phyloP scores from a whole-genome alignment of 2,329 filamentous ascomycete species.

The Eutypa lata region DNA sequence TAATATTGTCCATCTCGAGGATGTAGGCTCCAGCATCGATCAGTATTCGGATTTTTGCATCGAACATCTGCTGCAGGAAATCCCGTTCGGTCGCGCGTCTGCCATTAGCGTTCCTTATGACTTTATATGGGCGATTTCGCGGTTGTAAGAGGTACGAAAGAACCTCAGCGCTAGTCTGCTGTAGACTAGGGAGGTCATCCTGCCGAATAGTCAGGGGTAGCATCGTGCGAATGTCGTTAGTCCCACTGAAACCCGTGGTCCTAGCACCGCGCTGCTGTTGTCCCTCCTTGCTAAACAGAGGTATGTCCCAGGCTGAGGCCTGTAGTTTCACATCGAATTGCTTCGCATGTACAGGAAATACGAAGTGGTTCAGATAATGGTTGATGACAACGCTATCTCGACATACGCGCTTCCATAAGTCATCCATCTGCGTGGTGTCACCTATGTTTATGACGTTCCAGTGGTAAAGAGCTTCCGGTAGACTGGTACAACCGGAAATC shows the following conservation, averaged over 20 bases:
- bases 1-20: slow-evolving; percentile 57
- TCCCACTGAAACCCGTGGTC: slow-evolving; percentile 70
- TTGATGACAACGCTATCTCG: slow-evolving; percentile 50
- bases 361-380: slow-evolving; percentile 59
- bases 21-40: slow-evolving; percentile 66
- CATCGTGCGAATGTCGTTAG: slow-evolving; percentile 62
- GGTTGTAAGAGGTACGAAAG: slow-evolving; percentile 53
- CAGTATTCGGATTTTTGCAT: slow-evolving; percentile 44
- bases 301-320: slow-evolving; percentile 66
- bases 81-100: slow-evolving; percentile 40
- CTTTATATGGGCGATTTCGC: slow-evolving; percentile 46
- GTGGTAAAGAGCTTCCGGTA: slow-evolving; percentile 43
- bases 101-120: slow-evolving; percentile 25
- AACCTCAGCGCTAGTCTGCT: slow-evolving; percentile 63
- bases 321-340: slow-evolving; percentile 63
- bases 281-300: slow-evolving; percentile 33
- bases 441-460: slow-evolving; percentile 59
- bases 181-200: slow-evolving; percentile 52
- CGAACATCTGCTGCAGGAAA: slow-evolving; percentile 38
- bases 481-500: slow-evolving; percentile 29
- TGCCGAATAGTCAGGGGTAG: slow-evolving; percentile 61
- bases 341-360: slow-evolving; percentile 63
- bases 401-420: slow-evolving; percentile 48
- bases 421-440: slow-evolving; percentile 46
- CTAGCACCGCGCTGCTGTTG: slow-evolving; percentile 18